Evolutionary conservation across 2,329 filamentous ascomycete species (phyloP), one percentile per base, ranked within the genome.

Genomic region (Paraconiothyrium brasiliense): DNA sequence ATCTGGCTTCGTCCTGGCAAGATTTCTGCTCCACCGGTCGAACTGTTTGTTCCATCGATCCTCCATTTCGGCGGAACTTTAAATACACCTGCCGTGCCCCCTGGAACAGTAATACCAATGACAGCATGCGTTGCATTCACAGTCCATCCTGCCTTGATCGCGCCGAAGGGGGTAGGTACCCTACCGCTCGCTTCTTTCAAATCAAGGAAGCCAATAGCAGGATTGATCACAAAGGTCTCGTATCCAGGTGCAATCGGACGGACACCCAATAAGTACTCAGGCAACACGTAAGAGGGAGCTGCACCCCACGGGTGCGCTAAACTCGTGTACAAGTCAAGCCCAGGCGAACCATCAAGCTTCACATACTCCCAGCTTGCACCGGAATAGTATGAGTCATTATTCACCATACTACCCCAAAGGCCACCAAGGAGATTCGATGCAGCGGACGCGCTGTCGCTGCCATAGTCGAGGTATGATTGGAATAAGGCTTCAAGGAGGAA

Each of bases 321-420:
- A 46, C 77, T 80, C 1, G 82, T 84, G 65, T 77, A 84, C 0
- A 80, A 61, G 11, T 74, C 74, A 1, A 84, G 70, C 0, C 81
- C 82, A 0, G 82, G 82, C 0, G 70, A 68, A 1, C 77, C 76
- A 30, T 79, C 71, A 0, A 76, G 73, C 43, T 76, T 72, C 1
- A 83, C 70, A 48, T 84, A 84, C 62, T 84, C 82, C 81, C 83
- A 84, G 20, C 74, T 77, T 7, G 81, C 74, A 6, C 81, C 82
- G 1, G 76, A 79, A 27, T 71, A 71, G 59, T 77, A 78, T 35
- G 71, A 58, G 6, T 75, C 59, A 32, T 81, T 70, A 4, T 64
- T 71, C 0, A 83, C 63, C 82, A 84, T 84, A 3, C 74, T 71
- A 2, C 73, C 70, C 82, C 82, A 84, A 13, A 82, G 70, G 7